A percentile compares a stretch with the other conserved stretches of the same genome.
Evolutionary conservation across 148 eudicot genomes (phyloP).

Genomic region (Diospyros lotus): DNA sequence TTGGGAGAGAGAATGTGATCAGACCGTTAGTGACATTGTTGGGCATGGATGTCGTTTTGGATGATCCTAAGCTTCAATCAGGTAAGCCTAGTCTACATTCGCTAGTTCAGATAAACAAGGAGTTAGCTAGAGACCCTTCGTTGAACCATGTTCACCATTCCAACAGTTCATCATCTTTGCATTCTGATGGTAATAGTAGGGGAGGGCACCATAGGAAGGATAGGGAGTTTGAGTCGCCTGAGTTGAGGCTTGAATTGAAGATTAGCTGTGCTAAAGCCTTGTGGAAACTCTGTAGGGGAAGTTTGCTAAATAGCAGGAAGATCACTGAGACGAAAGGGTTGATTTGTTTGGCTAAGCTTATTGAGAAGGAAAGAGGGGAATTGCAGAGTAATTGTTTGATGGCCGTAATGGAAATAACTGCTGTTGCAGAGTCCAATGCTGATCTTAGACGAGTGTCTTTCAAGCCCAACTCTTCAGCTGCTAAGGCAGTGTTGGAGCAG

Average conservation of each 20-base stretch:
- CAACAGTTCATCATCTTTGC: conserved; percentile 33
- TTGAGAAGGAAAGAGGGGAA: conserved; percentile 58
- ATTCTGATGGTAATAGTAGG: conserved; percentile 28
- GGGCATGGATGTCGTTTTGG: conserved; percentile 48
- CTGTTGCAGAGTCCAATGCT: conserved; percentile 58
- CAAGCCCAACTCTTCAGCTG: conserved; percentile 63
- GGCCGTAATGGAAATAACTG: conserved; percentile 70
- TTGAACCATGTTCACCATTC: conserved; percentile 24
- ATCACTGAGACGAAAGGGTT: conserved; percentile 77
- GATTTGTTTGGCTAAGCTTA: conserved; percentile 60
- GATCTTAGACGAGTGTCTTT: conserved; percentile 69
- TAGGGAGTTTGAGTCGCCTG: conserved; percentile 45
- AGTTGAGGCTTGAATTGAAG: conserved; percentile 50
- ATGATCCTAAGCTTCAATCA: conserved; percentile 32
- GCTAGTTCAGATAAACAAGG: conserved; percentile 51
- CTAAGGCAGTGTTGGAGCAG: conserved; percentile 65
- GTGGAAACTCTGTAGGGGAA: conserved; percentile 54
- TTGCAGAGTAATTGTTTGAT: conserved; percentile 53
- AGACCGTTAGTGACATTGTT: conserved; percentile 61
- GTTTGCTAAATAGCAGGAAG: conserved; percentile 62
- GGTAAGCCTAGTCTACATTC: conserved; percentile 52
- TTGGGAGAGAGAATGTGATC: conserved; percentile 63
- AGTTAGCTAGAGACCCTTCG: conserved; percentile 27
- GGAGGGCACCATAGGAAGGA: conserved; percentile 37
- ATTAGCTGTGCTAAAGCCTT: conserved; percentile 50